These are phyloP conservation scores for Coriaria nepalensis DNA, from an alignment of 306 rosid species.

Conservation along the genomic window DNA sequence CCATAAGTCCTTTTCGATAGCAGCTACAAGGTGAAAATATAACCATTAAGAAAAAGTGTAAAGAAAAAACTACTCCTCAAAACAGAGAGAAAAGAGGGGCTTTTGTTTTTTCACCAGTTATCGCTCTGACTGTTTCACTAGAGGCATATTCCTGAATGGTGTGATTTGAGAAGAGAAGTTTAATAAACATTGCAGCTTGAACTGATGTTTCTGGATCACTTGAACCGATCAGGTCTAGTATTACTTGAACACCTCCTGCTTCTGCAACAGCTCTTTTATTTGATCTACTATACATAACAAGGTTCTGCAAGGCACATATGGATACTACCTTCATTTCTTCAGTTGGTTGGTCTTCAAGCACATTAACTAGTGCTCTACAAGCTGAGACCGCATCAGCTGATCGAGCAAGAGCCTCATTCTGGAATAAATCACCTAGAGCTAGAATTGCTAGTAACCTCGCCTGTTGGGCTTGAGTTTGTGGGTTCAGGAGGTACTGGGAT, in stretches of 20 bases:
- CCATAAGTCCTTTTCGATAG: conserved; percentile 95
- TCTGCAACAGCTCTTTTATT: conserved; percentile 98
- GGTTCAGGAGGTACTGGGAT: conserved; percentile 97
- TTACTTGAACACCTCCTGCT: conserved; percentile 99
- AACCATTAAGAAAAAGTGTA: too few species aligned
- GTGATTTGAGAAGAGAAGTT: conserved; percentile 90
- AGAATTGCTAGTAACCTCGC: conserved; percentile 92
- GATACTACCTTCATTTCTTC: conserved; percentile 99
- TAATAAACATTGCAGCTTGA: conserved; percentile 95
- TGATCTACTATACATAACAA: conserved; percentile 91
- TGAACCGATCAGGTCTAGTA: conserved; percentile 90
- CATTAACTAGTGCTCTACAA: conserved; percentile 94
- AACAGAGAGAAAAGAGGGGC: conserved; percentile 16
- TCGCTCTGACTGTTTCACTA: conserved; percentile 92
- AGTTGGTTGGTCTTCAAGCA: conserved; percentile 97
- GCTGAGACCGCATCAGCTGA: conserved; percentile 92
- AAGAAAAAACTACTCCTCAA: background rate
- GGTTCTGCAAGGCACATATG: conserved; percentile 95
- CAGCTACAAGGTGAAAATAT: conserved; percentile 43
- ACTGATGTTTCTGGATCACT: conserved; percentile 86
- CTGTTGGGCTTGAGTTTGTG: conserved; percentile 96
- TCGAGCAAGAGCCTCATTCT: conserved; percentile 93
- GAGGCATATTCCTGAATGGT: conserved; percentile 99
- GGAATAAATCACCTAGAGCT: conserved; percentile 95
- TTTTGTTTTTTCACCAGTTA: conserved; percentile 55